phyloP scores from a whole-genome alignment of 1,284 basidiomycete species.

The Apiotrichum siamense region DNA sequence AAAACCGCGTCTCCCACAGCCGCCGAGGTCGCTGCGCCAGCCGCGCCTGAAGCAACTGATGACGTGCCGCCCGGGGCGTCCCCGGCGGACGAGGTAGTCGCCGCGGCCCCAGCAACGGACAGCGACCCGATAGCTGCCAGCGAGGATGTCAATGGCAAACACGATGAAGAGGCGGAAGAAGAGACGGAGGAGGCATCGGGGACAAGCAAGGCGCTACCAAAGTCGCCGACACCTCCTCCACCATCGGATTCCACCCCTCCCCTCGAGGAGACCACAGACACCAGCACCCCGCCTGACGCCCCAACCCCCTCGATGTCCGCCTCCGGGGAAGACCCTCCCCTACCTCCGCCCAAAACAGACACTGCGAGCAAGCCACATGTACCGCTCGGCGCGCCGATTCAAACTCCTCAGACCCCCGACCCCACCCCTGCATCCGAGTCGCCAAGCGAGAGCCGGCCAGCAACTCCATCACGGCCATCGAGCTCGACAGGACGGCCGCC shows the following conservation, averaged over 20 bases:
- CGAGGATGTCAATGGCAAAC: no score
- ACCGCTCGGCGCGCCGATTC: conserved; percentile 2
- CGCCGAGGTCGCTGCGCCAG: not conserved
- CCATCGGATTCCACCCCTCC: not conserved
- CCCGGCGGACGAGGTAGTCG: no score
- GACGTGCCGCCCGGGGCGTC: no score
- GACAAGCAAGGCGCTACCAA: no score
- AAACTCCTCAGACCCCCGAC: not conserved
- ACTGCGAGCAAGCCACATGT: conserved; percentile 2
- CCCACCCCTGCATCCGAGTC: not conserved
- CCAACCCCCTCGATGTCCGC: not conserved
- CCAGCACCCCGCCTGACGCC: not conserved
- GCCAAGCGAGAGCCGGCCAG: not conserved
- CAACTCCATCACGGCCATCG: conserved; percentile 1
- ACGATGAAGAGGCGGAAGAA: no score
- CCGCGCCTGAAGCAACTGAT: no score
- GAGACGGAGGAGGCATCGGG: no score
- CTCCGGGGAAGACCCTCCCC: conserved; percentile 3
- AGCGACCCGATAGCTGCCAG: no score
- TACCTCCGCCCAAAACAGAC: conserved; percentile 4
- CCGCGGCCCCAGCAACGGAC: no score
- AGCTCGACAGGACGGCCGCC: not conserved
- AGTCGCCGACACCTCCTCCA: no score
- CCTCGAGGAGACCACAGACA: not conserved
- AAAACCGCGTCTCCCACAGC: not conserved